phyloP scores from a whole-genome alignment of 768 basidiomycete species.

The Russula earlei region DNA sequence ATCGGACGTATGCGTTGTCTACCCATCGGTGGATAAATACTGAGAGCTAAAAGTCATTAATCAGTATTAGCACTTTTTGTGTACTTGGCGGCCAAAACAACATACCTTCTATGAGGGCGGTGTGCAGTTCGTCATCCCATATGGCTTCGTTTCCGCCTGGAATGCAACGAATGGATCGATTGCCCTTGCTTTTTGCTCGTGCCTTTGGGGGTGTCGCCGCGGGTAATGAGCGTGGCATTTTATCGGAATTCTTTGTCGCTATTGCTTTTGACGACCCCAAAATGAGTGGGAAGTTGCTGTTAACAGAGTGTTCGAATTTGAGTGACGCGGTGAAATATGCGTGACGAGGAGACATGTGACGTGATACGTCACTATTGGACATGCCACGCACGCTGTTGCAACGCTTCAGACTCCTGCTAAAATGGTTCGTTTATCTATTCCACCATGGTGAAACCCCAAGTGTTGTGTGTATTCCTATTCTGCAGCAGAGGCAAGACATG shows the following conservation, averaged over 20 bases:
- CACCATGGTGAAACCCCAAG: too few relatives aligned
- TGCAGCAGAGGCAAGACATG: too few relatives aligned
- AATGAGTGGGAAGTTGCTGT: neutral
- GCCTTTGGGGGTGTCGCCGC: conserved; percentile 3
- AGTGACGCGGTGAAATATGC: neutral
- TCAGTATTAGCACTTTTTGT: neutral
- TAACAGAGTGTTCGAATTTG: neutral
- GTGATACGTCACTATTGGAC: neutral
- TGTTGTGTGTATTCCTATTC: too few relatives aligned
- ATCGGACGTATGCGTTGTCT: conserved; percentile 15
- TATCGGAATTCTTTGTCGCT: neutral
- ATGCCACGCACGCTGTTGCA: too few relatives aligned
- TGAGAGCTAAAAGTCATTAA: conserved; percentile 10
- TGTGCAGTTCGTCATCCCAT: conserved; percentile 18
- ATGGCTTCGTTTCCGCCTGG: conserved; percentile 19
- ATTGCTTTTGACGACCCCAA: conserved; percentile 1
- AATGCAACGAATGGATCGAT: conserved; percentile 18
- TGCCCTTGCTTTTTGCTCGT: conserved; percentile 17
- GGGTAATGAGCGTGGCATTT: conserved; percentile 12
- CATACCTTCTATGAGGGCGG: conserved; percentile 19
- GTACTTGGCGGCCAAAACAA: conserved; percentile 4
- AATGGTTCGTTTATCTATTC: too few relatives aligned
- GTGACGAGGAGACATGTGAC: neutral
- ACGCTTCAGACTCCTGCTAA: neutral
- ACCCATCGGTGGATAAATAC: conserved; percentile 20